Evolutionary conservation across 306 rosid species (phyloP).

Genomic region (Luffa aegyptiaca): DNA sequence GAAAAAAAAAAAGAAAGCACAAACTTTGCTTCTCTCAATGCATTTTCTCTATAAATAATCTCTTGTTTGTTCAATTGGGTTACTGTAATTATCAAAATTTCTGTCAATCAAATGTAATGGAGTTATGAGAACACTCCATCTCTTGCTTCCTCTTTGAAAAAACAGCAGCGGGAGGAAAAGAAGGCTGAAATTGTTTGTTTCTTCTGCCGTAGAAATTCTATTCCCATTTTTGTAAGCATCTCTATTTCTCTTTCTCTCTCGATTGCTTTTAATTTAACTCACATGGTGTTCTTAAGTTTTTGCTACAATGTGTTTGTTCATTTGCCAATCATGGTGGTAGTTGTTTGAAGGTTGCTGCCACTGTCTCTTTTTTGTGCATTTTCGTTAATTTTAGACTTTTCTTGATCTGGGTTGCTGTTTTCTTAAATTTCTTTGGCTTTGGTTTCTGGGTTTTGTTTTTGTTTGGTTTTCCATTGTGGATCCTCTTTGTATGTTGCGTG

Average conservation of each 20-base stretch:
- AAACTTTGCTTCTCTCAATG: not conserved
- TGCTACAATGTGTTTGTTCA: not conserved
- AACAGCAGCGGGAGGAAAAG: slow-evolving; percentile 10
- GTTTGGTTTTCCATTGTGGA: not conserved
- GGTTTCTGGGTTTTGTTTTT: not conserved
- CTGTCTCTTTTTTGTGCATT: not conserved
- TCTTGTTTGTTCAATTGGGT: slow-evolving; percentile 1
- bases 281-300: not conserved
- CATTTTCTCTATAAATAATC: not conserved
- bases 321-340: not conserved
- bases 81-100: not conserved
- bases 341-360: not conserved
- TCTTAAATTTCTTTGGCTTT: not conserved
- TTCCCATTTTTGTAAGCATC: slow-evolving; percentile 26
- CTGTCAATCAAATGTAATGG: not conserved
- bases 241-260: slow-evolving; percentile 3
- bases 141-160: slow-evolving; percentile 41
- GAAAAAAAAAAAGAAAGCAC: not conserved
- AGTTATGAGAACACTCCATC: slow-evolving; percentile 36
- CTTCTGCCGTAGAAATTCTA: slow-evolving; percentile 30
- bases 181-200: slow-evolving; percentile 24
- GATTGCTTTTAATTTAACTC: not conserved
- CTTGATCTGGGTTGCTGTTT: slow-evolving; percentile 1
- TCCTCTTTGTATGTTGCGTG: not conserved
- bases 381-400: not conserved